Percentiles rank a stretch among this genome's conserved stretches.
Evolutionary conservation across 768 basidiomycete species (phyloP).

Genomic region (Suillus bovinus): DNA sequence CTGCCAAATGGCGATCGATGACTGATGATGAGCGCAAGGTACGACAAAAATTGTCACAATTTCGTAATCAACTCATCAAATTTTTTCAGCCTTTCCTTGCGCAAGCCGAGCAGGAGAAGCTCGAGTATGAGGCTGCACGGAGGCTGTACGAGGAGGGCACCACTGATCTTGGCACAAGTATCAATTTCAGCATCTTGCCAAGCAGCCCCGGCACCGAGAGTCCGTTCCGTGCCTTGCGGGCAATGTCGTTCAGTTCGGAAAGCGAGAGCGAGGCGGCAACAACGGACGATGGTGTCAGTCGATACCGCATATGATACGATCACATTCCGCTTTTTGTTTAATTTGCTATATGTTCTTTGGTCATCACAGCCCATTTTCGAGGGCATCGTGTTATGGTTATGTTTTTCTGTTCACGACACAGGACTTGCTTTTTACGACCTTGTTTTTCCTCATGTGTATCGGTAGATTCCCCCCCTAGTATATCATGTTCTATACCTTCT

Average conservation of each 20-base stretch:
- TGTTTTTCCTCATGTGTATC: conserved; percentile 42
- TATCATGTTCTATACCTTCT: conserved; percentile 35
- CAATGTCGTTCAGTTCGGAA: conserved; percentile 64
- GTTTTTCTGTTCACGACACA: conserved; percentile 27
- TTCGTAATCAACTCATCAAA: conserved; percentile 18
- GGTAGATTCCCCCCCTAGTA: conserved; percentile 34
- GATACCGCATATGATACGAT: conserved; percentile 34
- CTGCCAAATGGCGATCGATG: conserved; percentile 92
- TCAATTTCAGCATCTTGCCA: conserved; percentile 82
- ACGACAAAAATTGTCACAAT: conserved; percentile 21
- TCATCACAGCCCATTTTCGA: conserved; percentile 30
- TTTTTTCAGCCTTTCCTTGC: conserved; percentile 78
- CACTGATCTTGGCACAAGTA: conserved; percentile 63
- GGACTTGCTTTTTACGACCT: conserved; percentile 24
- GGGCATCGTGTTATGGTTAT: conserved; percentile 38
- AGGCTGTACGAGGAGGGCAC: conserved; percentile 87
- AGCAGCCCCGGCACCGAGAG: conserved; percentile 54
- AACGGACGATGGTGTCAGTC: conserved; percentile 48
- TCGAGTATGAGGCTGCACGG: conserved; percentile 86
- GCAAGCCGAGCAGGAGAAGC: conserved; percentile 93
- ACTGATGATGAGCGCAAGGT: conserved; percentile 93
- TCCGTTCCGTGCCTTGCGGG: conserved; percentile 39
- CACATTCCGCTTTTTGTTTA: conserved; percentile 16
- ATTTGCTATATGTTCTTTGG: conserved; percentile 26
- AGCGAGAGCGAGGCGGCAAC: conserved; percentile 67